Base-by-base conservation (phyloP, 2,329 filamentous ascomycete species). In the Fusarium nelsonii region DNA sequence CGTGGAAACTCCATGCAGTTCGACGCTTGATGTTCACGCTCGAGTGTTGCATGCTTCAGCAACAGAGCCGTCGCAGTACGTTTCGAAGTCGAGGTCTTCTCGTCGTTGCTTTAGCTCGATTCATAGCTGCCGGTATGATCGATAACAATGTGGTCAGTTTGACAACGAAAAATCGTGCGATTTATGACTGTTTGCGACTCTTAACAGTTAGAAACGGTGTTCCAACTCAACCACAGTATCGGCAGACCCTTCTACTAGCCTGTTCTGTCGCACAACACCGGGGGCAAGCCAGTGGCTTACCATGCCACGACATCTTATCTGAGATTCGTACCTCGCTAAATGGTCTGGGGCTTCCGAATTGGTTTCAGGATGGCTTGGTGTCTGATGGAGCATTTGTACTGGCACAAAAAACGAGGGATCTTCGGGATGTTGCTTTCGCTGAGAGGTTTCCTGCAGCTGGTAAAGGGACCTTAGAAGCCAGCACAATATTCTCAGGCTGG, bases 371-470 rank as follows among this genome's bases (percentile, higher is more conserved):
- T 32, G 79, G 77, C 20, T 74, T 88, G 34, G 79, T 79, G 32
- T 76, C 78, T 4, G 84, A 86, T 32, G 81, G 81, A 2, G 85
- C 85, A 0, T 86, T 87, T 68, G 73, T 82, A 32, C 75, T 87
- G 30, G 85, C 86, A 1, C 83, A 85, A 60, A 80, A 82, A 54
- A 87, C 84, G 15, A 83, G 83, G 55, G 83, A 86, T 67, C 76
- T 88, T 8, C 78, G 83, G 28, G 85, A 88, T 67, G 80, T 88
- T 40, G 83, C 82, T 11, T 87, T 85, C 69, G 86, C 85, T 4
- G 86, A 88, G 68, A 80, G 76, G 32, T 76, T 86, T 28, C 58
- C 70, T 23, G 57, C 43, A 8, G 57, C 64, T 23, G 50, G 53
- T 15, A 63, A 60, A 23, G 56, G 54, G 18, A 53, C 48, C 16